Conservation (phyloP, 495 filamentous ascomycete genomes). For the Aspergillus biplanus region DNA sequence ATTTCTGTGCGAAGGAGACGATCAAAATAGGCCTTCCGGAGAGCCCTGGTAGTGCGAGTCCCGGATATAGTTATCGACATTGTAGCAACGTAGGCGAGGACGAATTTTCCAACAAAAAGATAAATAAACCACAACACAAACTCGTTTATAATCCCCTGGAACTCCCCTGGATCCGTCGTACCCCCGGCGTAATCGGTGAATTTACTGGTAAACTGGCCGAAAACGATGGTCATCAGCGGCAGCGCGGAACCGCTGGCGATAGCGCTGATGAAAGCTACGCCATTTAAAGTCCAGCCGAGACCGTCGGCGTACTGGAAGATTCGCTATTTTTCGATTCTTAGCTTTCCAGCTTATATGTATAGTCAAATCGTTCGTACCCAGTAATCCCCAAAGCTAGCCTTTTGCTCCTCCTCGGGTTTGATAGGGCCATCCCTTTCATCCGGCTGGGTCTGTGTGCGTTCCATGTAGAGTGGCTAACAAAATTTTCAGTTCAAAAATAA, state of each 20-base stretch:
- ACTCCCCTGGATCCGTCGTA: conserved; percentile 23
- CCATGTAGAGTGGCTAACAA: neutral
- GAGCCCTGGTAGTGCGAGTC: conserved; percentile 31
- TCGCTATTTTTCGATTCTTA: conserved; percentile 6
- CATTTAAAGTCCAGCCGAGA: conserved; percentile 20
- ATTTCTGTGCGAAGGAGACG: conserved; percentile 32
- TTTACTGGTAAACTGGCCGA: conserved; percentile 37
- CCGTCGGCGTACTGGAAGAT: conserved; percentile 29
- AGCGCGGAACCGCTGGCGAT: conserved; percentile 51
- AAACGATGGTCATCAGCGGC: conserved; percentile 47
- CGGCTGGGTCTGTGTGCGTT: neutral
- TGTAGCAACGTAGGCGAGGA: conserved; percentile 30
- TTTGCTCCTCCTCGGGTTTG: neutral
- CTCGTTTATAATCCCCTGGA: conserved; percentile 29
- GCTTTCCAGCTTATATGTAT: neutral
- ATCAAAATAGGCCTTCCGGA: conserved; percentile 30
- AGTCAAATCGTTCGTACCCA: conserved; percentile 2
- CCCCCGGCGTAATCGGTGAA: conserved; percentile 39
- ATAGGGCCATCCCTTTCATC: neutral
- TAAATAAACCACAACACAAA: conserved; percentile 39
- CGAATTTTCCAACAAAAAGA: conserved; percentile 39
- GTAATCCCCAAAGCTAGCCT: conserved; percentile 9
- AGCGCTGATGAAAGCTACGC: conserved; percentile 42
- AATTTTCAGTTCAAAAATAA: too few species aligned
- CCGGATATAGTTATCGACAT: conserved; percentile 28